Evolutionary conservation across 163 green algal genomes (phyloP).

Genomic region (Chlamydomonas reinhardtii): DNA sequence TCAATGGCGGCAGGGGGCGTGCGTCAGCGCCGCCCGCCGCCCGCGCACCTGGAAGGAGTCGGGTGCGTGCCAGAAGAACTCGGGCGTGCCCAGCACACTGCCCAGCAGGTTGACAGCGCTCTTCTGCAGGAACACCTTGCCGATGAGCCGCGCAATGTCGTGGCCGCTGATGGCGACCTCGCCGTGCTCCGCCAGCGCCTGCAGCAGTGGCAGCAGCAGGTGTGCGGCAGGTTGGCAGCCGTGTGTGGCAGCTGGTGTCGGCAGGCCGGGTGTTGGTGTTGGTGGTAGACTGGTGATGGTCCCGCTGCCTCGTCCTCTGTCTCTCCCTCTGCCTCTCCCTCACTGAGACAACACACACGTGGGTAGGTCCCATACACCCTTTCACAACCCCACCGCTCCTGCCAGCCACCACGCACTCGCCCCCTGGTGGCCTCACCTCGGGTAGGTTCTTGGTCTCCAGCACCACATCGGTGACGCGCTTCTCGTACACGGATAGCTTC

Average conservation of each 20-base stretch:
- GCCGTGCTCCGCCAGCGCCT: conserved; percentile 69
- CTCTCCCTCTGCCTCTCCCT: no score
- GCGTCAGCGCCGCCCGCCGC: not conserved
- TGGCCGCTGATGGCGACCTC: conserved; percentile 71
- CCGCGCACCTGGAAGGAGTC: conserved; percentile 70
- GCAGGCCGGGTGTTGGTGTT: no score
- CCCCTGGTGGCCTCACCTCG: conserved; percentile 54
- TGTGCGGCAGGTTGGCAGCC: no score
- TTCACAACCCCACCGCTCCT: no score
- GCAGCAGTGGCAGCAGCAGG: not conserved
- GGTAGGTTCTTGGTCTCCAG: conserved; percentile 86
- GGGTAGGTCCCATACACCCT: no score
- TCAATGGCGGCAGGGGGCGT: no score
- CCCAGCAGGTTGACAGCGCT: conserved; percentile 81
- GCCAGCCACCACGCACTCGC: no score
- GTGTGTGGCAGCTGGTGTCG: not conserved
- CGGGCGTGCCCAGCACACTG: conserved; percentile 86
- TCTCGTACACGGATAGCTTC: conserved; percentile 76
- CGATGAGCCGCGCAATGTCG: conserved; percentile 87
- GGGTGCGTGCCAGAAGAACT: conserved; percentile 90
- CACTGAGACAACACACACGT: no score
- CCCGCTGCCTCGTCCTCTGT: no score
- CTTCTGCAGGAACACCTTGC: conserved; percentile 75
- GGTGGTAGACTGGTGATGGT: not conserved
- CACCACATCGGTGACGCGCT: conserved; percentile 82